Percentiles rank a stretch among this genome's conserved stretches.
phyloP scores from a whole-genome alignment of 768 basidiomycete species.

The Lactifluus echinatus region DNA sequence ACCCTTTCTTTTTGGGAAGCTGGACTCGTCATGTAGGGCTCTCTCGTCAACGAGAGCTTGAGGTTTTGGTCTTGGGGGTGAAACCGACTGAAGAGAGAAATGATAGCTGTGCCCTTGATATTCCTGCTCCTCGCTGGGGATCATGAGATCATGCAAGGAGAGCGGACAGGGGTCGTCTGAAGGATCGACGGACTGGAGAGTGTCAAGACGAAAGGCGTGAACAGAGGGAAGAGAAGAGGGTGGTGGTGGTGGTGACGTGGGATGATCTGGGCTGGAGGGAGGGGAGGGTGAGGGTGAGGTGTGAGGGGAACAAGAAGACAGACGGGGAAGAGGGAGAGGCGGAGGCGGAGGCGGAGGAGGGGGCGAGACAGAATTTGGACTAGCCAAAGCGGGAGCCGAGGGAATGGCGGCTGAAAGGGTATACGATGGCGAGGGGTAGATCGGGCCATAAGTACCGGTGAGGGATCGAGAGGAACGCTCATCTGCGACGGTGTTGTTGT shows the following conservation, averaged over 20 bases:
- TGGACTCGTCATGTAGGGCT: not conserved
- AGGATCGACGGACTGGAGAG: conserved; percentile 17
- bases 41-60: conserved; percentile 1
- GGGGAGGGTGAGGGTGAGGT: conserved; percentile 10
- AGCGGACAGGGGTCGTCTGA: conserved; percentile 21
- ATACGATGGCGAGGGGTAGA: conserved; percentile 14
- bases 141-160: conserved; percentile 18
- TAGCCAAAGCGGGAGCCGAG: not conserved
- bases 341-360: not conserved
- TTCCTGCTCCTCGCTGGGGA: conserved; percentile 14
- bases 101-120: conserved; percentile 19
- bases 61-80: conserved; percentile 6
- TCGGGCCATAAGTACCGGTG: not conserved
- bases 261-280: conserved; percentile 8
- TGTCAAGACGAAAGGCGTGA: conserved; percentile 15
- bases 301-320: conserved; percentile 1
- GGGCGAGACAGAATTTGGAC: not conserved
- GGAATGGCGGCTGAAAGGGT: conserved; percentile 14
- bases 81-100: conserved; percentile 9
- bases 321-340: not conserved
- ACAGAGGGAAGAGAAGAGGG: conserved; percentile 6
- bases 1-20: conserved; percentile 19
- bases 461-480: conserved; percentile 14
- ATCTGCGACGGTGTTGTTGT: not conserved
- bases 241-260: not conserved